Conservation (phyloP, 768 basidiomycete species). For the Macrolepiota albuminosa region DNA sequence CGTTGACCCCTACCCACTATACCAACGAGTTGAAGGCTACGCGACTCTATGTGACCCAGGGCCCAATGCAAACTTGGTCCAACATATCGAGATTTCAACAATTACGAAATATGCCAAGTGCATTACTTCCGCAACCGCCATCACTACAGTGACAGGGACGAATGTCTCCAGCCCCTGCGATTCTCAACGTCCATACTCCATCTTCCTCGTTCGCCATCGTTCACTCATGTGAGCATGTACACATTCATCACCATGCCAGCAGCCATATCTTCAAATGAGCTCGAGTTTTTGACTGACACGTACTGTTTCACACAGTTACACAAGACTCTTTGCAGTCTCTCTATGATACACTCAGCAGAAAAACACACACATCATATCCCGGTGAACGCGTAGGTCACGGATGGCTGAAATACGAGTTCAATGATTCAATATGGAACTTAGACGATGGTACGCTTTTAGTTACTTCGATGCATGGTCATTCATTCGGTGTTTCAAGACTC, state of each 20-base stretch:
- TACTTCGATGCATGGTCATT: neutral
- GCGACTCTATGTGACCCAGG: no score
- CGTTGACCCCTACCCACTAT: no score
- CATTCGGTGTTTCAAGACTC: constrained; percentile 42
- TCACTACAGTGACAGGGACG: neutral
- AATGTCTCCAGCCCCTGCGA: constrained; percentile 32
- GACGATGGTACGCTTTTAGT: constrained; percentile 70
- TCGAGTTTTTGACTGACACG: neutral
- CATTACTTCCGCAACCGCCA: neutral
- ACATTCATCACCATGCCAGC: neutral
- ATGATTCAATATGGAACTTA: constrained; percentile 74
- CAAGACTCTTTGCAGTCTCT: constrained; percentile 62
- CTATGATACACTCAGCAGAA: constrained; percentile 68
- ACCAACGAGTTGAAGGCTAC: no score
- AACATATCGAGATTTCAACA: neutral
- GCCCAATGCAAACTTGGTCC: no score
- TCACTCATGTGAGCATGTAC: constrained; percentile 57
- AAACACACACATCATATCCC: constrained; percentile 51
- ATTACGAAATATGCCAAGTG: neutral
- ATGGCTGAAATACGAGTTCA: constrained; percentile 87
- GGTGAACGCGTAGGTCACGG: constrained; percentile 65
- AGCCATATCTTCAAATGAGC: neutral
- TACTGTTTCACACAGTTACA: constrained; percentile 42
- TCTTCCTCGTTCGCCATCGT: constrained; percentile 67
- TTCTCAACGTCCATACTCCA: constrained; percentile 77